Percentiles rank a stretch among this genome's conserved stretches.
phyloP scores from a whole-genome alignment of 78 protist species.

The Emiliania huxleyi region DNA sequence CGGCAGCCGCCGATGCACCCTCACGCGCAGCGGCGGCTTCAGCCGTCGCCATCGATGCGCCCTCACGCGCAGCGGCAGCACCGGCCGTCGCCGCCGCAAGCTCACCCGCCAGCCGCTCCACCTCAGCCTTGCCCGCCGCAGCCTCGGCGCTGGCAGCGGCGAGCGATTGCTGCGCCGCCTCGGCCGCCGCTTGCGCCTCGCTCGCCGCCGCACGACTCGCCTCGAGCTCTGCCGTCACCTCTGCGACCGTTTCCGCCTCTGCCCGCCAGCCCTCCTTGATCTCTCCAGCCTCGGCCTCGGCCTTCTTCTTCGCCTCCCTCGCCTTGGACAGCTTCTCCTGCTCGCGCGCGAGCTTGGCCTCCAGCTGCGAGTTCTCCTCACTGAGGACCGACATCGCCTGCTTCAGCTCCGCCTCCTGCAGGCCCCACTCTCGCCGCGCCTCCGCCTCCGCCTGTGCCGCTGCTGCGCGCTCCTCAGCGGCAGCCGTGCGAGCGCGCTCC shows the following conservation, averaged over 20 bases:
- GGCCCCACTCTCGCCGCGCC: background rate
- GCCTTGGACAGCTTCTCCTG: background rate
- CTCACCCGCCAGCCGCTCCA: background rate
- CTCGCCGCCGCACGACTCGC: background rate
- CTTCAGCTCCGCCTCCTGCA: background rate
- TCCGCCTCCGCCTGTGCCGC: no score
- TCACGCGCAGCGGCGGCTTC: background rate
- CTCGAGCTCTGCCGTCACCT: background rate
- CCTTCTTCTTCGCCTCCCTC: background rate
- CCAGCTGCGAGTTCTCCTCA: background rate
- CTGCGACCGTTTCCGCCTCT: background rate
- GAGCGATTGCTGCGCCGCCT: no score
- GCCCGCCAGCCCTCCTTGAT: background rate
- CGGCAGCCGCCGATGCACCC: background rate
- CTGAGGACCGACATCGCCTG: background rate
- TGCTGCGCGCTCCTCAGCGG: no score
- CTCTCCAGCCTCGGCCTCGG: background rate
- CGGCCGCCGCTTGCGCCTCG: background rate
- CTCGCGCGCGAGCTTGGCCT: background rate
- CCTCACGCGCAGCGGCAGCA: background rate
- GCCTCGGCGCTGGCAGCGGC: background rate
- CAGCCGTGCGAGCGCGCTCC: no score
- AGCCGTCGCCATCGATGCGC: background rate
- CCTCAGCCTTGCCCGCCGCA: background rate
- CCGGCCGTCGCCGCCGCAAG: background rate